Evolutionary conservation across 768 basidiomycete genomes (phyloP).

Genomic region (Leccinum longicurvipes): DNA sequence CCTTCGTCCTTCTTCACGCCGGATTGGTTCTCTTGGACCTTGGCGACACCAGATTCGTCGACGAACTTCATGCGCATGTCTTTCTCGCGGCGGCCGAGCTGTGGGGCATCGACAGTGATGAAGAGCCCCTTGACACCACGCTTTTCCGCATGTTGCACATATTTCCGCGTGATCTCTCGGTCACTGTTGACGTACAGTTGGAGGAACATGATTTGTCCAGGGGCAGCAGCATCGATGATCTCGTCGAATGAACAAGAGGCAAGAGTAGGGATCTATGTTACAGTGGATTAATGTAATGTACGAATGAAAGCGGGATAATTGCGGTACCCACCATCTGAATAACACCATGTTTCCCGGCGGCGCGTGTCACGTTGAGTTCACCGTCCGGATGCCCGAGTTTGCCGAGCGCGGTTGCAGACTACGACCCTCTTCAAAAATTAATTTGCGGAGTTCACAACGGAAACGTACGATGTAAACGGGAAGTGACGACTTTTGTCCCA

Average conservation of each 20-base stretch:
- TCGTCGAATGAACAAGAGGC: conserved; percentile 97
- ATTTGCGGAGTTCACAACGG: conserved; percentile 23
- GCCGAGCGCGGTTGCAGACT: conserved; percentile 85
- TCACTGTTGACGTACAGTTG: conserved; percentile 94
- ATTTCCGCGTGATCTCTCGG: conserved; percentile 75
- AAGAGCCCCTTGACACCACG: conserved; percentile 92
- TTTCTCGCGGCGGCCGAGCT: conserved; percentile 90
- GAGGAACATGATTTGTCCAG: conserved; percentile 79
- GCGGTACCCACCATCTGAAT: conserved; percentile 61
- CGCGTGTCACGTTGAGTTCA: conserved; percentile 85
- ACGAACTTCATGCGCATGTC: conserved; percentile 69
- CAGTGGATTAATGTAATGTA: background rate
- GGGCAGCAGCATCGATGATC: conserved; percentile 77
- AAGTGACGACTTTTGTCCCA: conserved; percentile 71
- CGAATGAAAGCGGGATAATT: background rate
- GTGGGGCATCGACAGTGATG: conserved; percentile 97
- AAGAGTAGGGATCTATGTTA: conserved; percentile 80
- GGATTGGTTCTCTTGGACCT: conserved; percentile 23
- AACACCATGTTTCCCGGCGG: conserved; percentile 74
- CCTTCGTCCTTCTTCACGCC: conserved; percentile 36
- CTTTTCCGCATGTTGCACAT: conserved; percentile 86
- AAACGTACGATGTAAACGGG: conserved; percentile 69
- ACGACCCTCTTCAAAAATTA: background rate
- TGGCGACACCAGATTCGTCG: conserved; percentile 44
- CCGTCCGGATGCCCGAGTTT: conserved; percentile 97